Base-by-base conservation (phyloP, 495 filamentous ascomycete genomes). In the Lasiosphaeria miniovina region DNA sequence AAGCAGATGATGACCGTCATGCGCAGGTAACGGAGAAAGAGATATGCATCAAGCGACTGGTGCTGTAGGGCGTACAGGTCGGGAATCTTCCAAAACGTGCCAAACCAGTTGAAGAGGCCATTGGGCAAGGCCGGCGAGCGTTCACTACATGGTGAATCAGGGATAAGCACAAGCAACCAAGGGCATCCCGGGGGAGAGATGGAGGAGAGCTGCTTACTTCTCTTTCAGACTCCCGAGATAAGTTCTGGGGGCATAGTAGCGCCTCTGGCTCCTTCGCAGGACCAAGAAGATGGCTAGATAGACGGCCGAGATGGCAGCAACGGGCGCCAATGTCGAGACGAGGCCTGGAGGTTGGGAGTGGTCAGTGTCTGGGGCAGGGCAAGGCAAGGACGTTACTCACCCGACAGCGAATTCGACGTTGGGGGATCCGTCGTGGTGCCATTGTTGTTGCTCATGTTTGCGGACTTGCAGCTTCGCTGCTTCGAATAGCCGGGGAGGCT, bases 171-270 rank as follows among this genome's bases (percentile, higher is more conserved):
- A 41, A 49, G 41, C 31, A n/a, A 41, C 4, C 17, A 38, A 40
- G 38, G 40, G 32, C 9, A 50, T 10, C 31, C 24, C 24, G 24
- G 24, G 24, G 41, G 1, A 6, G 17, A 50, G 4, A 4, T 14
- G 55, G 36, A 15, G 3, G 36, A 15, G 7, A 12, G n/a, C 0
- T 8, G 59, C 79, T 66, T 74, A 88, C 86, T 81, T 80, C 48
- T 88, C 76, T 43, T 81, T 81, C 63, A 96, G 69, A 58, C 80
- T 87, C 35, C 90, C 88, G 40, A 98, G 74, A 71, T 93, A 96
- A 31, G 91, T 93, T 74, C 93, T 82, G 3, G 94, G 94, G 52
- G 89, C 86, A 78, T 98, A 98, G 73, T 83, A 88, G 49, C 93
- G 84, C 58, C 80, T 83, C 52, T 93, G 79, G 49, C 77, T 87